Base-by-base conservation (phyloP, 2,329 filamentous ascomycete genomes). In the Neocatenulostroma microsporum region DNA sequence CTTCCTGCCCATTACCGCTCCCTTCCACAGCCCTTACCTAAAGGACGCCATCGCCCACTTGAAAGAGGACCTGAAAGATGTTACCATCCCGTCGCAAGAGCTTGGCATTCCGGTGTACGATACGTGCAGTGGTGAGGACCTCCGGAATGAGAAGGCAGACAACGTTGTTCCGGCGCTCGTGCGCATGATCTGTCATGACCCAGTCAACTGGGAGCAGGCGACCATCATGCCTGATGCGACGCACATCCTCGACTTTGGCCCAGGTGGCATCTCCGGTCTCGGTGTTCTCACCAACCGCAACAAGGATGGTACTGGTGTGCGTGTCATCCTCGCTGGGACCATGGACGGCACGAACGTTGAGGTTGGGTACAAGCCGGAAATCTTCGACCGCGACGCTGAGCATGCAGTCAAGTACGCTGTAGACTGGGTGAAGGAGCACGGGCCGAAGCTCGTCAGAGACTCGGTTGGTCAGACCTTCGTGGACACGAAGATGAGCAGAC, bases 391-490 rank as follows among this genome's bases (percentile, higher is more conserved):
- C 39, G 91, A 98, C 58, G 86, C 88, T 55, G 85, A 95, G 58
- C 79, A 95, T 55, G 88, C 91, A 4, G 82, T 98, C 55, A 91
- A 88, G 62, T 96, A 87, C 60, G 89, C 91, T 32, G 82, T 87
- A 20, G 86, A 98, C 63, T 98, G 93, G 93, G 87, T 98, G 40
- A 93, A 93, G 64, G 88, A 95, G 61, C 88, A 91, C 58, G 88
- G 89, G 8, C 91, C 93, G n/a, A 82, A 80, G 41, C 73, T 98
- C 28, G 80, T 94, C 52, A 91, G 85, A 66, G 95, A 84, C 11
- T 89, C 88, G 9, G 79, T 77, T 39, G 91, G 91, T 14, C 76
- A 88, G 57, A 94, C 85, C 2, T 95, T 84, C 50, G 85, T 98
- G 30, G 88, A 96, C 60, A 98, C 91, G 44, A 95, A 94, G 69